These are phyloP conservation scores for Pseudogymnoascus sp. DNA, from an alignment of 2,329 filamentous ascomycete genomes.

Conservation along the genomic window DNA sequence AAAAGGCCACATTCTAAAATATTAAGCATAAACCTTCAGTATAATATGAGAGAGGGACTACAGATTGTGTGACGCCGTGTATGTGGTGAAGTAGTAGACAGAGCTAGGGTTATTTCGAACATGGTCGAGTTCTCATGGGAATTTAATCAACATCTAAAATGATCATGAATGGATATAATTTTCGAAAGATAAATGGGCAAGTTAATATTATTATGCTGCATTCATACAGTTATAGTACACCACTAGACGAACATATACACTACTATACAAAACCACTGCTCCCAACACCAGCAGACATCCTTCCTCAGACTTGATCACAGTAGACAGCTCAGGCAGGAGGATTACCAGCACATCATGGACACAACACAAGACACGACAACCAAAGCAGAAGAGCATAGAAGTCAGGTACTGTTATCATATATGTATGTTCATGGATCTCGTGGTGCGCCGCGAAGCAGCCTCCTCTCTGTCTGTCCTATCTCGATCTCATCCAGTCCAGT, in stretches of 20 bases:
- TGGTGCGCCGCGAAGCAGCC: constrained; percentile 1
- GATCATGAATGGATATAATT: background rate
- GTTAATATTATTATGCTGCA: background rate
- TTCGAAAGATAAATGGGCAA: background rate
- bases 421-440: constrained; percentile 6
- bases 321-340: background rate
- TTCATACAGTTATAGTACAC: background rate
- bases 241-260: background rate
- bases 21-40: constrained; percentile 5
- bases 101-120: too few relatives aligned
- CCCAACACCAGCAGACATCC: background rate
- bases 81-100: background rate
- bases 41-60: background rate
- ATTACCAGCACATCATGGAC: background rate
- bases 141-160: background rate
- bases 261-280: background rate
- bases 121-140: background rate
- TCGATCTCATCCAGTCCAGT: background rate
- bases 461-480: constrained; percentile 7
- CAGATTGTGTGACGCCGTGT: background rate
- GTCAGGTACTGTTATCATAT: background rate
- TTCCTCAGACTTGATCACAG: too few relatives aligned
- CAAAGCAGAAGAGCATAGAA: background rate
- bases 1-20: constrained; percentile 1
- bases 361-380: background rate